phyloP scores from a whole-genome alignment of 2,329 filamentous ascomycete species.

The Tolypocladium cylindrosporum region DNA sequence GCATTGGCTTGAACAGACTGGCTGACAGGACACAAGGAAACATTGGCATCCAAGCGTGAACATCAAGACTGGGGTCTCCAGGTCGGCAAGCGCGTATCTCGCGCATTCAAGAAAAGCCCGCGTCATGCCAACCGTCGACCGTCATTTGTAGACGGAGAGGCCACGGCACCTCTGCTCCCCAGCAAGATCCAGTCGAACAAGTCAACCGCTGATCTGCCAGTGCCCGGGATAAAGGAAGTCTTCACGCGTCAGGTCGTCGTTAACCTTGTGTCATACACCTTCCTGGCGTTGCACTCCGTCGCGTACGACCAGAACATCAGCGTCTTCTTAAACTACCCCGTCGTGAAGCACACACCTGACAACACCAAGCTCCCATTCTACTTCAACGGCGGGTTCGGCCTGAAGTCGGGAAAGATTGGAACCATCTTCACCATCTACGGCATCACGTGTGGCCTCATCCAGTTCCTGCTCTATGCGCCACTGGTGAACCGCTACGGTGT shows the following conservation, averaged over 20 bases:
- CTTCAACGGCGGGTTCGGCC: conserved; percentile 73
- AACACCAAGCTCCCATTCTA: conserved; percentile 63
- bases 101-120: conserved; percentile 20
- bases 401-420: conserved; percentile 65
- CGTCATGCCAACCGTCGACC: conserved; percentile 21
- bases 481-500: conserved; percentile 66
- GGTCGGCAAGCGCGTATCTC: conserved; percentile 57
- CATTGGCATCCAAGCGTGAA: conserved; percentile 60
- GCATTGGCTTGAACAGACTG: neutral
- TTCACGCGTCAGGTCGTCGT: conserved; percentile 66
- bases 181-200: conserved; percentile 16
- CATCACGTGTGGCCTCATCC: conserved; percentile 66
- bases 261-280: conserved; percentile 67
- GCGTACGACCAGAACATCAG: conserved; percentile 82
- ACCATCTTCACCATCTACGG: conserved; percentile 79
- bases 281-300: conserved; percentile 73
- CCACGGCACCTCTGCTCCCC: conserved; percentile 44
- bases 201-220: conserved; percentile 6
- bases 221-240: conserved; percentile 47
- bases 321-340: conserved; percentile 75
- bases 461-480: conserved; percentile 77
- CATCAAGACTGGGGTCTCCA: conserved; percentile 64
- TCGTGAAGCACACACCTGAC: conserved; percentile 43
- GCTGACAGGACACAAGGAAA: conserved; percentile 47
- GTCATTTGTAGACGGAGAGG: conserved; percentile 46